Conservation (phyloP, 768 basidiomycete genomes). For the Mycena amicta region DNA sequence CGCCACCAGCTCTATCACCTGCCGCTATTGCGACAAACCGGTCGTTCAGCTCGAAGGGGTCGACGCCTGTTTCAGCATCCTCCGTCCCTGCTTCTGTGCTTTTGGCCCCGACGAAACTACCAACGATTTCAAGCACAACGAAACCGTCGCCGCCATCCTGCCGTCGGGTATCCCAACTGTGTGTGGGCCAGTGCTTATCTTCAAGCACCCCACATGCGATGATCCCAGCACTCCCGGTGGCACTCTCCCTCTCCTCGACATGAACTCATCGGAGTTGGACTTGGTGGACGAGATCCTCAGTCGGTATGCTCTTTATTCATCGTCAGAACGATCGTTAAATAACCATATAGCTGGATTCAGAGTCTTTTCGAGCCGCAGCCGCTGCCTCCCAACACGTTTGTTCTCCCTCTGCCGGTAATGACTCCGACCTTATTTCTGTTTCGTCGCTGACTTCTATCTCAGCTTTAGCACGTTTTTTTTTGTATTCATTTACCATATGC, state of each 20-base stretch:
- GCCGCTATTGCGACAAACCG: background rate
- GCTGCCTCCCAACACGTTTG: background rate
- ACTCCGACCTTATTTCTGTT: background rate
- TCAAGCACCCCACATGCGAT: background rate
- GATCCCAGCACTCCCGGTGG: background rate
- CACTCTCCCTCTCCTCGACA: background rate
- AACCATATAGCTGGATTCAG: too few relatives aligned
- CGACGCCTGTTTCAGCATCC: background rate
- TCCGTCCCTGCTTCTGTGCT: background rate
- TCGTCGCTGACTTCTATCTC: background rate
- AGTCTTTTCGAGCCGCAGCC: too few relatives aligned
- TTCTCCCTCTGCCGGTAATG: background rate
- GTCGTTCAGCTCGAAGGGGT: background rate
- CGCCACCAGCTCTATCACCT: background rate
- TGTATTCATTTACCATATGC: background rate
- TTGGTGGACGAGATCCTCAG: background rate
- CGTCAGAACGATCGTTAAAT: too few relatives aligned
- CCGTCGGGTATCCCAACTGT: background rate
- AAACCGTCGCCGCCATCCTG: background rate
- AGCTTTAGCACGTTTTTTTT: background rate
- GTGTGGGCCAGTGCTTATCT: background rate
- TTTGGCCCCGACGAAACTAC: background rate
- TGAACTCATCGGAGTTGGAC: background rate
- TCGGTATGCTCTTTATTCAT: background rate
- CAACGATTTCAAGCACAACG: background rate